These are phyloP conservation scores for Monosporascus sp. DNA, from an alignment of 2,329 filamentous ascomycete species.

Conservation along the genomic window DNA sequence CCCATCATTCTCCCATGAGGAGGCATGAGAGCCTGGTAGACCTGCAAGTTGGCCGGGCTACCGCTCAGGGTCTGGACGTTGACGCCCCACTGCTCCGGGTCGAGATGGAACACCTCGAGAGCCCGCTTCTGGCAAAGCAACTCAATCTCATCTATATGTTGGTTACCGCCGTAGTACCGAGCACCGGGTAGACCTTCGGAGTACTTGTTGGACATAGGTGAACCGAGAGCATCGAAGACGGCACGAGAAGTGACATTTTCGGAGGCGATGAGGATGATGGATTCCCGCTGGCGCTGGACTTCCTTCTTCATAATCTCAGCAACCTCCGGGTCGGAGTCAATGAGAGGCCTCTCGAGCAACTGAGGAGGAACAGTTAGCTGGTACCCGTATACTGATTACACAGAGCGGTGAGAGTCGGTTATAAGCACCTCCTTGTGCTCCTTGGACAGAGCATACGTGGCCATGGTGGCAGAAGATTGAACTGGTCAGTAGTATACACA, in stretches of 20 bases:
- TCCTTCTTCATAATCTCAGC: slow-evolving; percentile 95
- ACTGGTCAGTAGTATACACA: too few relatives aligned
- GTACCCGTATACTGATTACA: slow-evolving; percentile 25
- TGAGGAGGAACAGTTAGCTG: slow-evolving; percentile 34
- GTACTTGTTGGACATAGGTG: slow-evolving; percentile 98
- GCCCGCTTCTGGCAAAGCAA: slow-evolving; percentile 91
- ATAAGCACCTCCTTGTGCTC: slow-evolving; percentile 47
- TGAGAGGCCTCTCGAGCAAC: slow-evolving; percentile 94
- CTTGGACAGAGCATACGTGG: slow-evolving; percentile 47
- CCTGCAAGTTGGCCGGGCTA: slow-evolving; percentile 93
- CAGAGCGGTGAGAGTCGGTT: slow-evolving; percentile 1
- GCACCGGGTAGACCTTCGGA: slow-evolving; percentile 97
- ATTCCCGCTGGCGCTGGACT: slow-evolving; percentile 95
- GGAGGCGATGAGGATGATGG: slow-evolving; percentile 96
- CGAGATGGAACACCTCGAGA: slow-evolving; percentile 82
- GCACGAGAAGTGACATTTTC: slow-evolving; percentile 99
- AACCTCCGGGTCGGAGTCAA: slow-evolving; percentile 90
- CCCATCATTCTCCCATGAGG: slow-evolving; percentile 97
- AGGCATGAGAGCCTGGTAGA: slow-evolving; percentile 96
- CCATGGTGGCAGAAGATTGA: slow-evolving; percentile 28
- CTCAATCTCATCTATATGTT: slow-evolving; percentile 97
- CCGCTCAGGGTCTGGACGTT: slow-evolving; percentile 95
- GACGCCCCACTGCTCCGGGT: slow-evolving; percentile 90
- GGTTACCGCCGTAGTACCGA: slow-evolving; percentile 98
- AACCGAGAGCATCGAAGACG: slow-evolving; percentile 95